Base-by-base conservation (phyloP, 768 basidiomycete species). In the Tylopilus sp. region DNA sequence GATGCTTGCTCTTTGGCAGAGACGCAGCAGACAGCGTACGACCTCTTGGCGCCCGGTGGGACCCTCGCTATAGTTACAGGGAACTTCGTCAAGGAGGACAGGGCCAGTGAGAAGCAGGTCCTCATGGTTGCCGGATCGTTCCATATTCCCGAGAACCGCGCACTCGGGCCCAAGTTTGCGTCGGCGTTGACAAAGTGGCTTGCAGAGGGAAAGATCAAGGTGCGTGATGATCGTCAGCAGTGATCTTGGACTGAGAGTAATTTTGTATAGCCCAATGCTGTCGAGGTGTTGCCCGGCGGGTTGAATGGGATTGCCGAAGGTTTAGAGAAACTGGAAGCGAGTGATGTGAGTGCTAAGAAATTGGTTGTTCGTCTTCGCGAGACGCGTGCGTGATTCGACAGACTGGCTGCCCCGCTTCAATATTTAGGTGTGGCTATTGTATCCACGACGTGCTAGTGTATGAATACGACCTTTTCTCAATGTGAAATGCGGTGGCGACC, bases 271-370 rank as follows among this genome's bases (percentile, higher is more conserved):
- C 71, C 74, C 1, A 71, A 68, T 40, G 47, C 62, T n/a, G 57
- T 73, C 9, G 69, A 76, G 48, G 64, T 74, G 13, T 52, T 78
- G 13, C 63, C 70, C 0, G 64, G 64, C 21, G 75, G 77, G 0
- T 53, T 76, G 18, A 56, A 56, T 7, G 74, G 64, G 0, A 61
- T 76, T 6, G 51, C 51, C 0, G 59, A 45, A 25, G 73, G 69
- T 2, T 48, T 76, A 41, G 53, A 68, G 45, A 59, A 53, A 21
- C 36, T 76, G 52, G 57, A 64, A 53, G 52, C 3, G 33, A 17
- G 49, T 8, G 58, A 67, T 9, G 54, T 76, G 11, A 76, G 74
- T 22, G 75, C 67, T 1, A 62, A 62, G 38, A 78, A 76, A 60
- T 50, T 76, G 11, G 64, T 78, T 8, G 69, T 63, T 6, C 68